A percentile compares a stretch with the other conserved stretches of the same genome.
Evolutionary conservation across 176 grass and related monocot genomes (phyloP).

Genomic region (Oryza meyeriana): DNA sequence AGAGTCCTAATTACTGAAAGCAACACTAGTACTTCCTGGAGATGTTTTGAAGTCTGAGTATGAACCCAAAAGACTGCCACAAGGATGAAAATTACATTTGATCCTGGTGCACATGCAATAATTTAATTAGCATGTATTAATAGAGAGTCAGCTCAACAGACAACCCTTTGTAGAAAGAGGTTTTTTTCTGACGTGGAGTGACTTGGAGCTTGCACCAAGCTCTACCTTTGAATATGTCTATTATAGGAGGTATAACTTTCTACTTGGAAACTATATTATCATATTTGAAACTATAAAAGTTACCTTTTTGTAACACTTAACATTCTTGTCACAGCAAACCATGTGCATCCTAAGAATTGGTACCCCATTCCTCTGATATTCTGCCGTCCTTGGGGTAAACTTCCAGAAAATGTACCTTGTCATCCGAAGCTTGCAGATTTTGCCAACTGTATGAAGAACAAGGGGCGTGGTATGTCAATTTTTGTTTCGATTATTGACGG

Average conservation of each 20-base stretch:
- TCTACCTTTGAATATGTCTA: too few relatives aligned
- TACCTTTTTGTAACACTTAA: constrained; percentile 18
- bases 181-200: too few relatives aligned
- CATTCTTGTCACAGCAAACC: constrained; percentile 63
- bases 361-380: constrained; percentile 97
- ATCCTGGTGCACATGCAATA: too few relatives aligned
- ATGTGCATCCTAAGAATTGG: constrained; percentile 99
- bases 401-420: constrained; percentile 95
- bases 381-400: constrained; percentile 98
- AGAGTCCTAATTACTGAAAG: too few relatives aligned
- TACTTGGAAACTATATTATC: constrained; percentile 26
- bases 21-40: too few relatives aligned
- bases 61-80: too few relatives aligned
- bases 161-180: too few relatives aligned
- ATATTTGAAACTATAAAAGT: background rate
- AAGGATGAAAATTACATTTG: too few relatives aligned
- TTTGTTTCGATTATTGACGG: constrained; percentile 94
- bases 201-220: too few relatives aligned
- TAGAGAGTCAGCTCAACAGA: too few relatives aligned
- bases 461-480: constrained; percentile 96
- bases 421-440: constrained; percentile 99
- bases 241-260: constrained; percentile 76
- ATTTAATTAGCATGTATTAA: too few relatives aligned
- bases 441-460: constrained; percentile 99
- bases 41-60: too few relatives aligned